Evolutionary conservation across 2,329 filamentous ascomycete genomes (phyloP).

Genomic region (Xylariaceae sp.): DNA sequence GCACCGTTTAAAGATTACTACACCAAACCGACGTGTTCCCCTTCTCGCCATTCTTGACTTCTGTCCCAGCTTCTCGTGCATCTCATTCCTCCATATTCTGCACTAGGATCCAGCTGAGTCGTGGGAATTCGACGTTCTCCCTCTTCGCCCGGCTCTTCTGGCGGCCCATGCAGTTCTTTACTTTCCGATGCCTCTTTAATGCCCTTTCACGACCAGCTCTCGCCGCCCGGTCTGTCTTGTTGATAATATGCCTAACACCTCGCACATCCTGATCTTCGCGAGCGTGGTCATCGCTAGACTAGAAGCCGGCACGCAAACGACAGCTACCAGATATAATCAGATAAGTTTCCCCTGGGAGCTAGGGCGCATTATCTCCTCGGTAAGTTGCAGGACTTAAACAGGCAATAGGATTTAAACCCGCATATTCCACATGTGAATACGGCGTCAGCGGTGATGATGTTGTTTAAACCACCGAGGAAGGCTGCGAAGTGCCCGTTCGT

Average conservation of each 20-base stretch:
- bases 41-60: slow-evolving; percentile 18
- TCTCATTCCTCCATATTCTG: slow-evolving; percentile 25
- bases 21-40: neutral
- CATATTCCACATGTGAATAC: no score
- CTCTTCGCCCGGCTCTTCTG: slow-evolving; percentile 12
- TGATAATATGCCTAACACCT: slow-evolving; percentile 29
- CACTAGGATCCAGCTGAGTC: slow-evolving; percentile 23
- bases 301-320: slow-evolving; percentile 17
- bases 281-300: slow-evolving; percentile 22
- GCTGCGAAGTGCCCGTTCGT: neutral
- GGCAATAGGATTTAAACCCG: no score
- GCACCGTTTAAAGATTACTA: no score
- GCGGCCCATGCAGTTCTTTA: slow-evolving; percentile 22
- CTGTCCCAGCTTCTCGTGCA: slow-evolving; percentile 17
- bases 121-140: slow-evolving; percentile 14
- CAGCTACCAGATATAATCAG: slow-evolving; percentile 14
- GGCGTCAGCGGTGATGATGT: no score
- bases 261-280: slow-evolving; percentile 27
- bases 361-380: slow-evolving; percentile 25
- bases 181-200: slow-evolving; percentile 27
- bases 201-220: slow-evolving; percentile 24
- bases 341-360: slow-evolving; percentile 24
- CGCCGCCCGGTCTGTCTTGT: slow-evolving; percentile 19
- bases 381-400: no score
- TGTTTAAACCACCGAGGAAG: no score